Conservation (phyloP, 2,329 filamentous ascomycete species). For the Colletotrichum sp. region DNA sequence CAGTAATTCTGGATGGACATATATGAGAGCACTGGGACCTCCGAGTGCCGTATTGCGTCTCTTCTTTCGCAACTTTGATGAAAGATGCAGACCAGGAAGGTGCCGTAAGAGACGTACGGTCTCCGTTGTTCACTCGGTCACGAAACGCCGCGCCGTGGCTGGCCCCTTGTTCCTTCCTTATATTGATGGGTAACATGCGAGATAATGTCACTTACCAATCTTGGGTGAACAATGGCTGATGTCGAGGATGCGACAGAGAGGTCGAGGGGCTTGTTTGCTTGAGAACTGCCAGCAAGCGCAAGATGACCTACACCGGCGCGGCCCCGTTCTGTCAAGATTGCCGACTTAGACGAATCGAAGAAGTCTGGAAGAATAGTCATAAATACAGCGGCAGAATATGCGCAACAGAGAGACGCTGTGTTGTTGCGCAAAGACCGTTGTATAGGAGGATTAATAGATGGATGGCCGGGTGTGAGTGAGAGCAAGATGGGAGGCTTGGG, state of each 20-base stretch:
- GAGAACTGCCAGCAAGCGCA: not conserved
- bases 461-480: slow-evolving; percentile 10
- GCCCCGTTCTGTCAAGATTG: not conserved
- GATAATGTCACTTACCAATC: not conserved
- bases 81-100: not conserved
- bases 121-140: not conserved
- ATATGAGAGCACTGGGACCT: not conserved
- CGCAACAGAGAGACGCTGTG: not conserved
- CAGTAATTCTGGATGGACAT: not conserved
- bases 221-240: not conserved
- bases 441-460: slow-evolving; percentile 13
- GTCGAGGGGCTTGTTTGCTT: not conserved
- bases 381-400: not conserved
- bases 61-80: not conserved
- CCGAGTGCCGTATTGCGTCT: no score
- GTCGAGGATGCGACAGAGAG: not conserved
- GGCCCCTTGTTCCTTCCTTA: not conserved
- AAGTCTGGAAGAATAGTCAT: not conserved
- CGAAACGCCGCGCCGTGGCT: not conserved
- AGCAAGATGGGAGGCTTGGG: slow-evolving; percentile 18
- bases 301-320: not conserved
- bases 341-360: not conserved
- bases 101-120: not conserved
- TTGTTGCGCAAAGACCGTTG: not conserved
- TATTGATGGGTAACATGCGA: not conserved